Evolutionary conservation across 306 rosid species (phyloP).

Genomic region (Malus sieversii): DNA sequence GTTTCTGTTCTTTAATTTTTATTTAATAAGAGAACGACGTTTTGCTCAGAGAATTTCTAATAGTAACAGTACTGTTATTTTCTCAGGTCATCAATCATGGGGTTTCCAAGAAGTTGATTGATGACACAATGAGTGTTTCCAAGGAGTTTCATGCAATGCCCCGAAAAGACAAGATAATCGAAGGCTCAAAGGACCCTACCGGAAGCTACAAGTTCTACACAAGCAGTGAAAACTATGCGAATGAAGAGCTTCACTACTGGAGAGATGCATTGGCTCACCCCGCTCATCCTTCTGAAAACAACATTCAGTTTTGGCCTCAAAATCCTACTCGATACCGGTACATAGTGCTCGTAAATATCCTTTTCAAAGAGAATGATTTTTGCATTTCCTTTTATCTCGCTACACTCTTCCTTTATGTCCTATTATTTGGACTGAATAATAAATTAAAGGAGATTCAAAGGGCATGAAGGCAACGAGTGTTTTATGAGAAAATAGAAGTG

Average conservation of each 20-base stretch:
- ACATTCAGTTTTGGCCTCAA: slow-evolving; percentile 54
- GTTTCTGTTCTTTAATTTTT: not conserved
- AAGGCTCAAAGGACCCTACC: slow-evolving; percentile 47
- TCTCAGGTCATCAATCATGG: slow-evolving; percentile 68
- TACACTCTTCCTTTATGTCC: not conserved
- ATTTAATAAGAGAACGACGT: not conserved
- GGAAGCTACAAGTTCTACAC: slow-evolving; percentile 52
- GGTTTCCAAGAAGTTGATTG: slow-evolving; percentile 37
- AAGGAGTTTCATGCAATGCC: slow-evolving; percentile 66
- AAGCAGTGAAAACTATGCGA: slow-evolving; percentile 45
- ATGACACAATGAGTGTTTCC: slow-evolving; percentile 27
- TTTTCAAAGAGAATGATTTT: not conserved
- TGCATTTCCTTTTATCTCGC: not conserved
- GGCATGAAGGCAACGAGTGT: not conserved
- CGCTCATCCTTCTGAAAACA: slow-evolving; percentile 45
- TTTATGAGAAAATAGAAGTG: not conserved
- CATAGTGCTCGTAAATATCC: not conserved
- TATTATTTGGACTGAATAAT: too few relatives aligned
- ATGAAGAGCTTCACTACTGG: slow-evolving; percentile 45
- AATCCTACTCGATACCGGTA: slow-evolving; percentile 54
- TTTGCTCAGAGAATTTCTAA: not conserved
- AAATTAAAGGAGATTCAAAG: not conserved
- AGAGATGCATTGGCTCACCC: slow-evolving; percentile 57
- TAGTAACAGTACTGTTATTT: not conserved
- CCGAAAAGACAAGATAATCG: slow-evolving; percentile 43